A percentile compares a stretch with the other conserved stretches of the same genome.
Evolutionary conservation across 257 asterid genomes (phyloP).

Genomic region (Solanum piurae): DNA sequence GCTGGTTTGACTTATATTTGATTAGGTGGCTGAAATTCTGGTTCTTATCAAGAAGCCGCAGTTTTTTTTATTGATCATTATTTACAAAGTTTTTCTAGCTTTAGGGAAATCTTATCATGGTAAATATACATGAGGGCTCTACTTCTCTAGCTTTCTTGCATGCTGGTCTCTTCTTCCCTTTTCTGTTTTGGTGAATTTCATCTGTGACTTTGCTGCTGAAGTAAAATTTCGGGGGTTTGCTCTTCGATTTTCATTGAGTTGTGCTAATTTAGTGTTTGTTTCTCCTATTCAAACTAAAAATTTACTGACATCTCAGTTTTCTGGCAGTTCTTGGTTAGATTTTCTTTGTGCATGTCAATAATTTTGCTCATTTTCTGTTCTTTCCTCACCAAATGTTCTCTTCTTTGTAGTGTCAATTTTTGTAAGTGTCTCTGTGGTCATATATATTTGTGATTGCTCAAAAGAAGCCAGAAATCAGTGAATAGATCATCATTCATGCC

Average conservation of each 20-base stretch:
- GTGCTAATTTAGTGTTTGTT: not conserved
- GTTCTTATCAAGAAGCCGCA: not conserved
- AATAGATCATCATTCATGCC: not conserved
- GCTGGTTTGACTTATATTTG: not conserved
- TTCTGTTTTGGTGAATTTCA: not conserved
- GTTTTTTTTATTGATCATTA: no score
- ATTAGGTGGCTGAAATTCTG: not conserved
- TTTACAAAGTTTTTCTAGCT: not conserved
- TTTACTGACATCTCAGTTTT: not conserved
- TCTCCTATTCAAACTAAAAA: not conserved
- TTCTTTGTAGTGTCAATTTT: not conserved
- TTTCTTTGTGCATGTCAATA: not conserved
- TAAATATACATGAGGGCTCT: not conserved
- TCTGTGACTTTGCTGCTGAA: not conserved
- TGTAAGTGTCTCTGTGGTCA: not conserved
- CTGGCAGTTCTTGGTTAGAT: not conserved
- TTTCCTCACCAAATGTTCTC: not conserved
- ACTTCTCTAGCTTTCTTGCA: not conserved
- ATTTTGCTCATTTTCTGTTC: not conserved
- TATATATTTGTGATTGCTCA: not conserved
- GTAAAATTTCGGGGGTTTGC: not conserved
- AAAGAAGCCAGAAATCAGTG: not conserved
- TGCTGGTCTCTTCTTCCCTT: not conserved
- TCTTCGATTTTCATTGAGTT: not conserved
- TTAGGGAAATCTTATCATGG: not conserved